Evolutionary conservation across 805 yeast genomes (phyloP).

Genomic region (Saccharomycopsis capsularis): DNA sequence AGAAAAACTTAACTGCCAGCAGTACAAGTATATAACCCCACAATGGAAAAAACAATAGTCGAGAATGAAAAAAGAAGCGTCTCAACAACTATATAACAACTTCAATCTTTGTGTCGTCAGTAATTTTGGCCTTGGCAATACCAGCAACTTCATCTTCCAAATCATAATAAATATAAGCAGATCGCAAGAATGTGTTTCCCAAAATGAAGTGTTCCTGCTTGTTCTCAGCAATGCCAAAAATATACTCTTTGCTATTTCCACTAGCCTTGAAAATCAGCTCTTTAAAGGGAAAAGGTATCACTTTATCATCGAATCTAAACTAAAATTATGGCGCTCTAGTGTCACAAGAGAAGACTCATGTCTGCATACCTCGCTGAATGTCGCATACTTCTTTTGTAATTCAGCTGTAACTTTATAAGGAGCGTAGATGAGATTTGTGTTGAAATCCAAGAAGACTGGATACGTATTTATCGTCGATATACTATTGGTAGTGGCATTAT

Average conservation of each 20-base stretch:
- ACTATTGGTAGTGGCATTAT: slow-evolving; percentile 32
- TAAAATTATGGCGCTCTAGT: slow-evolving; percentile 24
- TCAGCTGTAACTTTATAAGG: slow-evolving; percentile 30
- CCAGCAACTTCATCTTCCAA: slow-evolving; percentile 51
- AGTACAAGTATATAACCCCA: too few species aligned
- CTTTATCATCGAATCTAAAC: slow-evolving; percentile 30
- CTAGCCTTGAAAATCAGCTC: slow-evolving; percentile 27
- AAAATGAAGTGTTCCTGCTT: slow-evolving; percentile 30
- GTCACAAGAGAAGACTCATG: slow-evolving; percentile 18
- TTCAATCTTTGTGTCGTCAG: slow-evolving; percentile 24
- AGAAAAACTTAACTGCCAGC: too few species aligned
- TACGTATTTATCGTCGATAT: slow-evolving; percentile 25
- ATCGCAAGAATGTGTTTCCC: slow-evolving; percentile 51
- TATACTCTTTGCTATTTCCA: slow-evolving; percentile 21
- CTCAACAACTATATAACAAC: too few species aligned
- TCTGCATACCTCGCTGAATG: slow-evolving; percentile 28
- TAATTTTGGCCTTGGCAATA: slow-evolving; percentile 40
- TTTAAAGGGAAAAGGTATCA: slow-evolving; percentile 42
- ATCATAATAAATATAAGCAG: slow-evolving; percentile 60
- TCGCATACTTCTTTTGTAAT: slow-evolving; percentile 23
- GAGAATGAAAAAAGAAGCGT: too few species aligned
- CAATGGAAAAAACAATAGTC: too few species aligned
- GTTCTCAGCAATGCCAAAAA: slow-evolving; percentile 7
- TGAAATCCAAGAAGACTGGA: slow-evolving; percentile 39
- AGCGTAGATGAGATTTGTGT: slow-evolving; percentile 39